These are phyloP conservation scores for Jatropha podagrica DNA, from an alignment of 441 rosid genomes.

Conservation along the genomic window DNA sequence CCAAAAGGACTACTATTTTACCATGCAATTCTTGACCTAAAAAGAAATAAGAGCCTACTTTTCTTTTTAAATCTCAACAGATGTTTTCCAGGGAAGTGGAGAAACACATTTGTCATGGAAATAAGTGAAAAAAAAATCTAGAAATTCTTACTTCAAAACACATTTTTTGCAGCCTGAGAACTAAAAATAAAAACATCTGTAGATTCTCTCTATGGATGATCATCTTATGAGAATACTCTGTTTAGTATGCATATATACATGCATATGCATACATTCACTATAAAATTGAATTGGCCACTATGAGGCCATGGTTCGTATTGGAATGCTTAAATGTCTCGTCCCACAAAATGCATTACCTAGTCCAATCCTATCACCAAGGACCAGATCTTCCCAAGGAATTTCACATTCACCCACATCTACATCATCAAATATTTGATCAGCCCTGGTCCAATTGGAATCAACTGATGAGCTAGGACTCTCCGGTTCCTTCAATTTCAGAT, in stretches of 20 bases:
- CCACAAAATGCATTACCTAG: constrained; percentile 58
- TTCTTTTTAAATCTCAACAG: neutral
- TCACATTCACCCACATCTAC: constrained; percentile 94
- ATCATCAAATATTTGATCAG: constrained; percentile 75
- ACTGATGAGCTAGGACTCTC: constrained; percentile 67
- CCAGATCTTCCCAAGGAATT: constrained; percentile 98
- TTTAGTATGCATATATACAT: neutral
- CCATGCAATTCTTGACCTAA: neutral
- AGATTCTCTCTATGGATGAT: neutral
- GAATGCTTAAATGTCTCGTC: constrained; percentile 19
- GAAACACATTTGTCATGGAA: constrained; percentile 9
- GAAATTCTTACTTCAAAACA: neutral
- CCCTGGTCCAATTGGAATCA: constrained; percentile 51
- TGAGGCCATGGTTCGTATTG: constrained; percentile 22
- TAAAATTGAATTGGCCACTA: constrained; percentile 4
- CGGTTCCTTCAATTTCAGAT: constrained; percentile 57
- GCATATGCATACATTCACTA: neutral
- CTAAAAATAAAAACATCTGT: neutral
- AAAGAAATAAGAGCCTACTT: neutral
- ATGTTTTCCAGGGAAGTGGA: neutral
- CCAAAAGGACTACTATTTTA: constrained; percentile 3
- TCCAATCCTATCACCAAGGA: constrained; percentile 96
- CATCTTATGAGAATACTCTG: neutral
- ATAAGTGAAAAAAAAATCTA: constrained; percentile 1
- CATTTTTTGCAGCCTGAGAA: neutral